phyloP scores from a whole-genome alignment of 1,284 basidiomycete genomes.

The Bondarzewia mesenterica region DNA sequence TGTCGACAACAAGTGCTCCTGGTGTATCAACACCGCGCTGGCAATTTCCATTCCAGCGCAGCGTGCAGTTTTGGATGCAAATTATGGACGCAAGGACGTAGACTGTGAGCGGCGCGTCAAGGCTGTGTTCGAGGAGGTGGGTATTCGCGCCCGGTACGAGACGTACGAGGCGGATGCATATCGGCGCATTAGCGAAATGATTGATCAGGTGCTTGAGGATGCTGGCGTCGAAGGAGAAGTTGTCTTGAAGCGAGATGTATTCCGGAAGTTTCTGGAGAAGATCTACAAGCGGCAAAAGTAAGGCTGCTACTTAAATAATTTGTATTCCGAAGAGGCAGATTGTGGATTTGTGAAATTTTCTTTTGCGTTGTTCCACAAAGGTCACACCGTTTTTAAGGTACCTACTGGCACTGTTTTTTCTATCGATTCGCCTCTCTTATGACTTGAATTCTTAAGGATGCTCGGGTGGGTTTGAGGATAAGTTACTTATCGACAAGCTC shows the following conservation, averaged over 20 bases:
- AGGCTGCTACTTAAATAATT: too few relatives aligned
- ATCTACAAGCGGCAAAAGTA: slow-evolving; percentile 85
- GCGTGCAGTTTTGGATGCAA: slow-evolving; percentile 56
- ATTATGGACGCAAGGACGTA: slow-evolving; percentile 83
- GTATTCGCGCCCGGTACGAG: slow-evolving; percentile 61
- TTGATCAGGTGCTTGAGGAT: slow-evolving; percentile 61
- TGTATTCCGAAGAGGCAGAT: too few relatives aligned
- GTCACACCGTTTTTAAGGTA: too few relatives aligned
- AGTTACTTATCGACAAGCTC: too few relatives aligned
- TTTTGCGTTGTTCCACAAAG: too few relatives aligned
- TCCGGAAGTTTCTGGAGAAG: slow-evolving; percentile 81
- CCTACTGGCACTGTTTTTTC: too few relatives aligned
- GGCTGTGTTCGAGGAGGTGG: slow-evolving; percentile 68
- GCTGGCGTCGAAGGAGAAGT: slow-evolving; percentile 24
- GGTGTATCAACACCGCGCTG: slow-evolving; percentile 91
- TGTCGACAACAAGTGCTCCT: slow-evolving; percentile 97
- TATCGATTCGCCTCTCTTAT: too few relatives aligned
- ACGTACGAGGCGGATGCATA: slow-evolving; percentile 78
- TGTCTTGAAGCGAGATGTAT: slow-evolving; percentile 74
- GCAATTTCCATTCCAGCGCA: slow-evolving; percentile 45
- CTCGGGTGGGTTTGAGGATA: too few relatives aligned
- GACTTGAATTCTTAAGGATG: too few relatives aligned
- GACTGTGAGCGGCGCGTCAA: slow-evolving; percentile 65
- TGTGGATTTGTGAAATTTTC: too few relatives aligned
- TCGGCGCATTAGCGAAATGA: slow-evolving; percentile 55